phyloP scores from a whole-genome alignment of 108 stramenopile genomes.

The Fragilariopsis cylindrus region DNA sequence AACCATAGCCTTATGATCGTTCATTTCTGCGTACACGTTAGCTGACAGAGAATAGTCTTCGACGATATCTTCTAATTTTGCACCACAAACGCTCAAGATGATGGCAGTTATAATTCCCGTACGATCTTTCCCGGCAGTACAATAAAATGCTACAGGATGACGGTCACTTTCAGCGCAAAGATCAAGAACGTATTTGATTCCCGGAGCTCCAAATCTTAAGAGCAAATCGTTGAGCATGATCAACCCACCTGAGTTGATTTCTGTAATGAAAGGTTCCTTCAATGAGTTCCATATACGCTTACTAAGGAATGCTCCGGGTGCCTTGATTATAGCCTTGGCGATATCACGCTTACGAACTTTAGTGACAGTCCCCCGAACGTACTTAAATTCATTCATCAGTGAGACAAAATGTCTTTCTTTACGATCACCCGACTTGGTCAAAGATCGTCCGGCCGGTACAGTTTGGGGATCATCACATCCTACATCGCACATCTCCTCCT shows the following conservation, averaged over 20 bases:
- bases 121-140: conserved; percentile 93
- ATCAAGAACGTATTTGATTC: conserved; percentile 84
- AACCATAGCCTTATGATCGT: conserved; percentile 92
- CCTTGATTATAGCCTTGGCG: conserved; percentile 62
- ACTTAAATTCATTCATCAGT: conserved; percentile 92
- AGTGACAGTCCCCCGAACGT: conserved; percentile 80
- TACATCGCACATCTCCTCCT: conserved; percentile 58
- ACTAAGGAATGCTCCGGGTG: conserved; percentile 71
- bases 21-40: conserved; percentile 92
- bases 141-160: conserved; percentile 91
- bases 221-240: conserved; percentile 89
- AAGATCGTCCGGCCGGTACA: conserved; percentile 27
- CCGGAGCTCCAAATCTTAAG: conserved; percentile 77
- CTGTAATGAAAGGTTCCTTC: conserved; percentile 81
- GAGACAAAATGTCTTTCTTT: conserved; percentile 92
- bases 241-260: conserved; percentile 91
- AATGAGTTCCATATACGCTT: conserved; percentile 73
- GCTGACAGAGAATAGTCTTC: conserved; percentile 89
- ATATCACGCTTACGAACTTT: conserved; percentile 84
- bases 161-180: conserved; percentile 68
- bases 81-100: conserved; percentile 69
- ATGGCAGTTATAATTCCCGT: conserved; percentile 89
- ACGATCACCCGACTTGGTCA: conserved; percentile 35
- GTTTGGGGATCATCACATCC: conserved; percentile 53
- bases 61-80: conserved; percentile 75